These are phyloP conservation scores for Flaveria linearis DNA, from an alignment of 129 eudicot genomes.

Conservation along the genomic window DNA sequence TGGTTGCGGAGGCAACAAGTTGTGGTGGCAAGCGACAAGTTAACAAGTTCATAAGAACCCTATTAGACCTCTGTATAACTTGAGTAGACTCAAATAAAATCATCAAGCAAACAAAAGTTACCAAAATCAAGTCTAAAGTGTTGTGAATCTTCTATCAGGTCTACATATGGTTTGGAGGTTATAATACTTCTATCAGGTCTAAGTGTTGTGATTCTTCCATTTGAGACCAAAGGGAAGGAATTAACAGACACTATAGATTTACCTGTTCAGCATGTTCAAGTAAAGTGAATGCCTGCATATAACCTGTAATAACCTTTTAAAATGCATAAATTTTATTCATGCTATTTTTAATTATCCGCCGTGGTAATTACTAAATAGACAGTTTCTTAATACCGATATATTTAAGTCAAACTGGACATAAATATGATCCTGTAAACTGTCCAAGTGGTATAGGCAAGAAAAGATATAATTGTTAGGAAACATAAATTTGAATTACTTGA, in stretches of 20 bases:
- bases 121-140: too few relatives aligned
- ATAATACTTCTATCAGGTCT: slow-evolving; percentile 44
- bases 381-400: background rate
- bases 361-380: background rate
- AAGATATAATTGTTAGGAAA: background rate
- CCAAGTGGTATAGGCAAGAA: background rate
- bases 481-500: background rate
- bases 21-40: too few relatives aligned
- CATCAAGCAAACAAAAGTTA: too few relatives aligned
- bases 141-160: too few relatives aligned
- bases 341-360: background rate
- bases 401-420: background rate
- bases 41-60: too few relatives aligned
- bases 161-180: slow-evolving; percentile 35
- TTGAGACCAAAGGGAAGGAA: slow-evolving; percentile 63
- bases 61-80: too few relatives aligned
- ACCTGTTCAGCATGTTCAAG: slow-evolving; percentile 4
- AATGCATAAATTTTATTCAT: background rate
- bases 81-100: too few relatives aligned
- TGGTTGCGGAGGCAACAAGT: too few relatives aligned
- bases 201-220: slow-evolving; percentile 52
- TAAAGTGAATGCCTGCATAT: background rate
- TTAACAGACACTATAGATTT: slow-evolving; percentile 30
- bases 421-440: background rate
- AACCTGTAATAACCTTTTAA: background rate